Conservation (phyloP, 257 asterid genomes). For the Craterostigma plantagineum region DNA sequence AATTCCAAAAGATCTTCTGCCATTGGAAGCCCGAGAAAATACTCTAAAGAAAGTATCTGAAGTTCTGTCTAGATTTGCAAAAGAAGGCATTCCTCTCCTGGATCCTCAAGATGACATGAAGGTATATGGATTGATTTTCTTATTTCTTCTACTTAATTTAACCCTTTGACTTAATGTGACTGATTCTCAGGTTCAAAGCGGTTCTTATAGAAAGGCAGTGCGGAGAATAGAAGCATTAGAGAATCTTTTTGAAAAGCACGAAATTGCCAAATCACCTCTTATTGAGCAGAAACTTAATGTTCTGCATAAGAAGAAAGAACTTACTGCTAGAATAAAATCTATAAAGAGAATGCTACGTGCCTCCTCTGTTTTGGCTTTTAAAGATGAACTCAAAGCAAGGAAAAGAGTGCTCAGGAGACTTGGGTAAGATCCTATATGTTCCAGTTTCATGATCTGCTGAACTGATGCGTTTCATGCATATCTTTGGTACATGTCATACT, state of each 20-base stretch:
- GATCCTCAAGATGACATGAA: constrained; percentile 98
- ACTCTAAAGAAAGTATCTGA: constrained; percentile 76
- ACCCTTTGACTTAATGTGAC: neutral
- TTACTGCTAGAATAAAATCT: constrained; percentile 55
- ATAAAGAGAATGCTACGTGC: constrained; percentile 63
- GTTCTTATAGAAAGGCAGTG: constrained; percentile 66
- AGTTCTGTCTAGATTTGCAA: constrained; percentile 59
- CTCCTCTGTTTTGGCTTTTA: constrained; percentile 80
- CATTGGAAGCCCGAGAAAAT: constrained; percentile 75
- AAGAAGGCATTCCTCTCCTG: constrained; percentile 66
- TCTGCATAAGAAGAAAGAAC: constrained; percentile 72
- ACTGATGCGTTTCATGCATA: neutral
- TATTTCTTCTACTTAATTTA: neutral
- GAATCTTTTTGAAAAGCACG: constrained; percentile 73
- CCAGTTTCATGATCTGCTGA: neutral
- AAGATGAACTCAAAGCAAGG: constrained; percentile 92
- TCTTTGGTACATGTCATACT: too few species aligned
- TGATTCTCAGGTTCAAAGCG: constrained; percentile 57
- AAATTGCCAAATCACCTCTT: constrained; percentile 68
- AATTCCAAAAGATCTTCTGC: constrained; percentile 87
- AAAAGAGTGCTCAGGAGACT: constrained; percentile 84
- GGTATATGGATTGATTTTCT: constrained; percentile 14
- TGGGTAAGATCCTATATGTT: constrained; percentile 26
- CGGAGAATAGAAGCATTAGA: constrained; percentile 86
- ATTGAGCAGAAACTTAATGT: constrained; percentile 80